These are phyloP conservation scores for Fusarium sp. DNA, from an alignment of 2,329 filamentous ascomycete genomes.

Conservation along the genomic window DNA sequence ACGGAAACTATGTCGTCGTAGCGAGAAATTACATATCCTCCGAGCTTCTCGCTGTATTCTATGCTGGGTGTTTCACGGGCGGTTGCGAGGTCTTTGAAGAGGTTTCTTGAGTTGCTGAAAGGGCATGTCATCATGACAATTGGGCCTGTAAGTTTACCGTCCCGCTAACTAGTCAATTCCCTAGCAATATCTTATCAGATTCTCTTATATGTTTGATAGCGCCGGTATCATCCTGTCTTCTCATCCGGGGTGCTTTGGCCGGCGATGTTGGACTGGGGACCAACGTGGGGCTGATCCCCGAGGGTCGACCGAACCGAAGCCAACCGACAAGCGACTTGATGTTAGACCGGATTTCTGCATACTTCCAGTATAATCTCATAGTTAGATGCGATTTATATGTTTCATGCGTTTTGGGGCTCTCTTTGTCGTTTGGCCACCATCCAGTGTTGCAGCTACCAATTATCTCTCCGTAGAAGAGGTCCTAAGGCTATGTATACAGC, in stretches of 20 bases:
- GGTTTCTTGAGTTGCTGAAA: background rate
- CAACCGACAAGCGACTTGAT: background rate
- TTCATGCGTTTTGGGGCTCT: background rate
- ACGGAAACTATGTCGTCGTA: background rate
- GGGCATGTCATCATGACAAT: background rate
- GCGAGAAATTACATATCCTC: background rate
- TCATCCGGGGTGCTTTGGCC: background rate
- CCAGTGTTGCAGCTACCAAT: too few relatives aligned
- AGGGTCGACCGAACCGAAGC: background rate
- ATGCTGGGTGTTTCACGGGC: background rate
- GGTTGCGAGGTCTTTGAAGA: background rate
- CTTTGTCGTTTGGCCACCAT: too few relatives aligned
- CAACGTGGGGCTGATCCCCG: background rate
- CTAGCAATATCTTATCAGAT: background rate
- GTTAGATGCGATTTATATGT: fast-evolving
- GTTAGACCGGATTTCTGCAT: background rate
- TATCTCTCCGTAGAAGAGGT: too few relatives aligned
- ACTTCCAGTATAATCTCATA: background rate
- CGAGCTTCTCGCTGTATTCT: background rate
- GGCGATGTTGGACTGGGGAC: background rate
- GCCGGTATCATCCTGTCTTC: background rate
- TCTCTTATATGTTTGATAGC: background rate
- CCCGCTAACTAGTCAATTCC: background rate
- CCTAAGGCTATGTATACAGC: too few relatives aligned
- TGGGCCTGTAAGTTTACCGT: background rate